Evolutionary conservation across 345 rosid genomes (phyloP), one percentile per base, ranked within the genome.

Genomic region (rapeseed (Brassica napus)): DNA sequence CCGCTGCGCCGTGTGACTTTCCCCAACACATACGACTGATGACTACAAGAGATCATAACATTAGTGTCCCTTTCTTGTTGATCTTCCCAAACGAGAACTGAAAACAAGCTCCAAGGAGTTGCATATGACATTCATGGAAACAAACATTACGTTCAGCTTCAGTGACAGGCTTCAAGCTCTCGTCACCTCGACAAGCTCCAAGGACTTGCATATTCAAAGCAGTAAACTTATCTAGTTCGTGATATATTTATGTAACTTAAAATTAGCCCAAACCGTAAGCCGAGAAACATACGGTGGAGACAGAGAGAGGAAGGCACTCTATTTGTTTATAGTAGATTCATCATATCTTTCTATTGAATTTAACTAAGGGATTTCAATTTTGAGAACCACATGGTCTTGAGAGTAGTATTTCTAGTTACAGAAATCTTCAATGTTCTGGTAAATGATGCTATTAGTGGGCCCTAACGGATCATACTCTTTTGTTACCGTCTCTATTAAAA

Each of bases 11-110:
- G 18, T 18, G 18, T 18, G 18, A 18, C 18, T 18, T 18, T 18
- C 18, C 18, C 18, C 18, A 18, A 18, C 18, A 18, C 18, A 87
- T 73, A 77, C 81, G 76, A 77, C 86, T 82, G 69, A 84, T 77
- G 35, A 32, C 35, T 32, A 6, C 35, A 32, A 32, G 35, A 32
- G 5, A 32, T 32, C 35, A 32, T 32, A 32, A 32, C 35, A 32
- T 32, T 32, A 32, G 1, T 5, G 35, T 32, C 35, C 35, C 35
- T 32, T 32, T 32, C 35, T 35, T 35, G 42, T 35, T 35, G 42
- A 35, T 35, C 42, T 35, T 35, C 42, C 42, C 42, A 6, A 39
- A 39, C 2, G 47, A 39, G 47, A 39, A 8, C 47, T 39, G 47
- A 39, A 39, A 39, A 3, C 47, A 39, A 39, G 47, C 47, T 39